Evolutionary conservation across 176 grass and related monocot genomes (phyloP).

Genomic region (Stipa capillata): DNA sequence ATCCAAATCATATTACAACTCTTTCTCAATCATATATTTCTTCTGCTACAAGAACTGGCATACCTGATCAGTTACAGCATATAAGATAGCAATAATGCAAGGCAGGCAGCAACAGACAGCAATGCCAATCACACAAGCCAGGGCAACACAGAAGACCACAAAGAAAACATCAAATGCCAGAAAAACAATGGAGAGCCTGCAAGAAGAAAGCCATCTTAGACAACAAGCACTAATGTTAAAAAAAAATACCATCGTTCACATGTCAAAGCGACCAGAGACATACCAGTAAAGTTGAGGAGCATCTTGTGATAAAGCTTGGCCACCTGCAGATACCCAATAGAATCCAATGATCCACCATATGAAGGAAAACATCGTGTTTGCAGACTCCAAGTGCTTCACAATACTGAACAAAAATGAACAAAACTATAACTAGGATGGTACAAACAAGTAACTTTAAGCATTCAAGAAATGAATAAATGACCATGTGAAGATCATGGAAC

Average conservation of each 20-base stretch:
- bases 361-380: slow-evolving; percentile 98
- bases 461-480: slow-evolving; percentile 8
- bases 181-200: slow-evolving; percentile 93
- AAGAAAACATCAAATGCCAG: slow-evolving; percentile 99
- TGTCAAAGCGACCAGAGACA: background rate
- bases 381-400: slow-evolving; percentile 87
- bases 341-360: slow-evolving; percentile 99
- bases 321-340: slow-evolving; percentile 91
- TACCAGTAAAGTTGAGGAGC: slow-evolving; percentile 99
- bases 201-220: slow-evolving; percentile 30
- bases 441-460: background rate
- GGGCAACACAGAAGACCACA: slow-evolving; percentile 90
- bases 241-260: background rate
- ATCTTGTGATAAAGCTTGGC: slow-evolving; percentile 54
- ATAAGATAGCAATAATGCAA: slow-evolving; percentile 96
- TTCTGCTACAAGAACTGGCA: background rate
- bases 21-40: background rate
- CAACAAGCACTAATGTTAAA: background rate
- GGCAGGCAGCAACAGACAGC: slow-evolving; percentile 97
- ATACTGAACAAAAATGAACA: slow-evolving; percentile 38
- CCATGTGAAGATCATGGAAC: background rate
- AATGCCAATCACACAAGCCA: slow-evolving; percentile 91
- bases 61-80: slow-evolving; percentile 98
- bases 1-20: background rate
- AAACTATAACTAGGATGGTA: background rate